Conservation (phyloP, 2,329 filamentous ascomycete species). For the Aquanectria penicillioides region DNA sequence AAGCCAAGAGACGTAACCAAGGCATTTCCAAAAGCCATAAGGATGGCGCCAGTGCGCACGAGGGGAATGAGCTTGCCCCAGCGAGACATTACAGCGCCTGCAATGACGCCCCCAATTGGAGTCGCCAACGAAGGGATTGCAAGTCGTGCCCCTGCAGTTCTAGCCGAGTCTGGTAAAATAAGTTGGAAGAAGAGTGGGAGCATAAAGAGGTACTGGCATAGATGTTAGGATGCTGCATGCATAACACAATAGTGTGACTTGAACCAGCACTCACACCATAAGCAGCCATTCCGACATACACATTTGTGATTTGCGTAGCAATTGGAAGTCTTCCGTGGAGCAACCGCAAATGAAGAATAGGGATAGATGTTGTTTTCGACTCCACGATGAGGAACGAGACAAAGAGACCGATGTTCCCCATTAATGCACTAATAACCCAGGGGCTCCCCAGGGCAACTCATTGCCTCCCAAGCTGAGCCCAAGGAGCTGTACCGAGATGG, state of each 20-base stretch:
- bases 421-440: conserved; percentile 57
- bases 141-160: conserved; percentile 71
- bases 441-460: conserved; percentile 62
- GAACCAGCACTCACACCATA: conserved; percentile 62
- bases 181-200: conserved; percentile 77
- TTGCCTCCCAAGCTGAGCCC: conserved; percentile 67
- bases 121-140: conserved; percentile 70
- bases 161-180: conserved; percentile 71
- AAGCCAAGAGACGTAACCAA: conserved; percentile 61
- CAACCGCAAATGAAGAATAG: conserved; percentile 66
- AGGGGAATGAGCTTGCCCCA: conserved; percentile 62
- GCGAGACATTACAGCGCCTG: conserved; percentile 68
- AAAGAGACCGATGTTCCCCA: conserved; percentile 55
- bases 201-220: conserved; percentile 70
- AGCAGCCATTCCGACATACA: conserved; percentile 68
- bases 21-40: conserved; percentile 64
- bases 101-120: conserved; percentile 64
- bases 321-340: conserved; percentile 64
- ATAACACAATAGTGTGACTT: not conserved
- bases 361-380: conserved; percentile 59
- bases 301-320: conserved; percentile 66
- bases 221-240: conserved; percentile 14
- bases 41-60: conserved; percentile 59
- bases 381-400: conserved; percentile 59
- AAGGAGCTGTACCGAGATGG: conserved; percentile 66